Percentiles rank a stretch among this genome's conserved stretches.
These are phyloP conservation scores for Amanita inopinata DNA, from an alignment of 768 basidiomycete genomes.

Conservation along the genomic window DNA sequence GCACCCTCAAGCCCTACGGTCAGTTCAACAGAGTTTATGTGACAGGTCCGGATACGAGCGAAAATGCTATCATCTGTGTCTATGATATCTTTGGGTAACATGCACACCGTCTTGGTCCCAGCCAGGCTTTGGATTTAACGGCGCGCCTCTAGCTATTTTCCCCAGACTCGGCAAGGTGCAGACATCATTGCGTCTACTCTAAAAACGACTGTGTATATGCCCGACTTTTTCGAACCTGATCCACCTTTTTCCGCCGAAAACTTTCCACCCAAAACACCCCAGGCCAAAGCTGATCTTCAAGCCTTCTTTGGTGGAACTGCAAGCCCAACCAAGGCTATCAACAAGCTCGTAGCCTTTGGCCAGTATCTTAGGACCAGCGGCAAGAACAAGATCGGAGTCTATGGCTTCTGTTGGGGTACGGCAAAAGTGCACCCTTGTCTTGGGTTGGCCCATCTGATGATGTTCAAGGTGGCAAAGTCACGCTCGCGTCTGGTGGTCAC, in stretches of 20 bases:
- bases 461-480: constrained; percentile 39
- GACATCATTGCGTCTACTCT: constrained; percentile 48
- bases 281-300: constrained; percentile 42
- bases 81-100: constrained; percentile 57
- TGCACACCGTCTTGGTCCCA: neutral
- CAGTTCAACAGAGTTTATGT: constrained; percentile 43
- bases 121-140: neutral
- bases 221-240: constrained; percentile 53
- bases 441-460: neutral
- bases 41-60: constrained; percentile 35
- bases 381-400: constrained; percentile 34
- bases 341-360: constrained; percentile 33
- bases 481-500: constrained; percentile 27
- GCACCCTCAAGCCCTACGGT: constrained; percentile 35
- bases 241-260: constrained; percentile 36
- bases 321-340: constrained; percentile 27
- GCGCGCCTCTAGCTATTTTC: constrained; percentile 44
- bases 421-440: neutral
- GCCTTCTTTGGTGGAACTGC: constrained; percentile 49
- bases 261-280: constrained; percentile 45
- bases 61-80: constrained; percentile 46
- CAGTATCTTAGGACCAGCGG: constrained; percentile 32
- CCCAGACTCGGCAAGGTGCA: constrained; percentile 56
- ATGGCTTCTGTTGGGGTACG: constrained; percentile 52
- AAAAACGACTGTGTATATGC: constrained; percentile 51